Percentiles rank a stretch among this genome's conserved stretches.
These are phyloP conservation scores for Schizonepeta tenuifolia DNA, from an alignment of 257 asterid species.

Conservation along the genomic window DNA sequence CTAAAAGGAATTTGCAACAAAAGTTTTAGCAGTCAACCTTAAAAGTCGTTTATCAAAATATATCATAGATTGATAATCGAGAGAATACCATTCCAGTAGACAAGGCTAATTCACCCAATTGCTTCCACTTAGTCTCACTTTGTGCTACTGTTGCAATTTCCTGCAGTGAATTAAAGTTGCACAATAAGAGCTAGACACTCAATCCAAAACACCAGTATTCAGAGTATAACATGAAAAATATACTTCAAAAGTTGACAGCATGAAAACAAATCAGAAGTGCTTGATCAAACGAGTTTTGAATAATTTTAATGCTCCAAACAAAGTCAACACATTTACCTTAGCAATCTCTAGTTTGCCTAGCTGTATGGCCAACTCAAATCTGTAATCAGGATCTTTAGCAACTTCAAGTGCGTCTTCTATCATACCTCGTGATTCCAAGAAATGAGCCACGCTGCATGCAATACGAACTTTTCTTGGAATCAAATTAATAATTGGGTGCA, in stretches of 20 bases:
- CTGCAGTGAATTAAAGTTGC: conserved; percentile 44
- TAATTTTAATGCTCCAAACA: conserved; percentile 11
- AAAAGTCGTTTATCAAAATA: background rate
- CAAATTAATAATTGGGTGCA: background rate
- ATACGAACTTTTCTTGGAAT: conserved; percentile 3
- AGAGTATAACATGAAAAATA: background rate
- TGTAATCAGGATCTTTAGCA: conserved; percentile 93
- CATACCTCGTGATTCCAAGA: conserved; percentile 98
- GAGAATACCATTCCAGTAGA: conserved; percentile 85
- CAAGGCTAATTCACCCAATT: conserved; percentile 96
- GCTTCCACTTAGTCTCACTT: conserved; percentile 95
- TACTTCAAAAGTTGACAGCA: conserved; percentile 12
- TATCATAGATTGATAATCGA: conserved; percentile 27
- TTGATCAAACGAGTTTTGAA: conserved; percentile 18
- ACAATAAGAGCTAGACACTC: conserved; percentile 9
- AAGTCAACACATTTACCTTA: conserved; percentile 50
- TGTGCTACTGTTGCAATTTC: conserved; percentile 80
- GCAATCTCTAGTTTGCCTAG: conserved; percentile 89
- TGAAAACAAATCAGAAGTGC: conserved; percentile 24
- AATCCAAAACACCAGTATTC: conserved; percentile 21
- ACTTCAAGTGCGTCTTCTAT: conserved; percentile 87
- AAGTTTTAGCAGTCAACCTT: background rate
- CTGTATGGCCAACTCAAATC: conserved; percentile 96
- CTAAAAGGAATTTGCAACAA: conserved; percentile 10
- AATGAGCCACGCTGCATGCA: conserved; percentile 70